Base-by-base conservation (phyloP, 2,329 filamentous ascomycete species). In the Trichophyton rubrum region DNA sequence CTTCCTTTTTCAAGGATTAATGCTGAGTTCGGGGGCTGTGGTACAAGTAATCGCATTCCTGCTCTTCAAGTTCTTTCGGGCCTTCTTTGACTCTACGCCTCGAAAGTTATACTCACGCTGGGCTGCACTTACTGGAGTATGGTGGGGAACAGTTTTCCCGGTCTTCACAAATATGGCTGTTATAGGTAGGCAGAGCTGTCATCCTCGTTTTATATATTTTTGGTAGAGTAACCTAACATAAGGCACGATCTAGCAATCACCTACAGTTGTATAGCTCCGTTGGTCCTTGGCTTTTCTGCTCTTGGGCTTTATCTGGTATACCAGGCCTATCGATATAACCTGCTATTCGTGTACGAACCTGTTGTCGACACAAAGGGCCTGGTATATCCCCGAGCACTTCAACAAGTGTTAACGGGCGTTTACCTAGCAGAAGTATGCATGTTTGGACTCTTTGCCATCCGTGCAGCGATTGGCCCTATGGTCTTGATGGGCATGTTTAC, bases 1-100 rank as follows among this genome's bases (percentile, higher is more conserved):
- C 76, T 95, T 97, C 67, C 82, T 97, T 24, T 85, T 99, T 0
- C 91, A 97, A 72, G 93, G 92, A 33, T 72, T 97, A 51, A 85
- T 84, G 3, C 82, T 90, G 63, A 88, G 89, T 8, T 83, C 88
- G 0, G 80, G 85, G 56, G 82, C 88, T 0, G 73, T 96, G 1
- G 79, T 93, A 1, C 89, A 95, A 66, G 78, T 87, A 38, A 79
- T 78, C 27, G 88, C 89, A 24, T 81, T 95, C 27, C 68, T 90
- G 20, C 76, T 92, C 22, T 89, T 88, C 70, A 83, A 83, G 53
- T 73, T 95, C 9, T 77, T 90, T 47, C 87, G 89, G 70, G 86
- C 85, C 62, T 82, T 87, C 67, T 80, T 91, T 40, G 82, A 88
- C 61, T 83, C 68, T 38, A 92, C 86, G 0, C 93, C 93, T 0